Base-by-base conservation (phyloP, 768 basidiomycete genomes). In the Naematelia aurantialba region DNA sequence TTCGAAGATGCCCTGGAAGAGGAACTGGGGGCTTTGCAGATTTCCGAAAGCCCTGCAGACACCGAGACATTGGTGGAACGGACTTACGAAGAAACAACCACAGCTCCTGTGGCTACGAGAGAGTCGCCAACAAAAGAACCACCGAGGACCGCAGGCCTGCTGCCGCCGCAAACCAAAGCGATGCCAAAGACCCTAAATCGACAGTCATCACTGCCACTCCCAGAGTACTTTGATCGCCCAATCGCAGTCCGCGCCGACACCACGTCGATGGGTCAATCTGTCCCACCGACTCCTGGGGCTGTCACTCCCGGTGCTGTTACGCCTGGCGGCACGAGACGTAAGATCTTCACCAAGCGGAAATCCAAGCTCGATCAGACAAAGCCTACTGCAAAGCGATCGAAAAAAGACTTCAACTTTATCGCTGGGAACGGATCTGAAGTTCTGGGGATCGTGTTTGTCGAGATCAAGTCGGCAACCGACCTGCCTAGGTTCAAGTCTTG, bases 401-500 rank as follows among this genome's bases (percentile, higher is more conserved):
- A 69, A 48, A 73, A 60, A 22, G 81, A 79, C 21, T 87, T 80
- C 74, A 86, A 86, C 72, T 83, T 89, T 60, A 61, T 68, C 53
- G 67, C 65, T 4, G 83, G 82, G 17, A 81, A 85, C 0, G 81
- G 79, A 3, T 86, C 90, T 68, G 93, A 97, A 71, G 87, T 96
- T 39, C 78, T 94, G 1, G 94, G 94, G 0, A 91, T 98, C 58
- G 93, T 97, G 34, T 89, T 96, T 85, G 78, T 99, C 21, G 94
- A 99, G 78, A 89, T 99, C 60, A 81, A 85, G 59, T 80, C 84
- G 12, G 94, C 91, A 24, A 82, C 82, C 27, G 91, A 94, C 77
- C 78, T 98, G 50, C 96, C 96, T 0, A 82, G 82, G 72, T 79
- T 91, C 59, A 87, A 85, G 74, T 97, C 96, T 66, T 87, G 92